Evolutionary conservation across 257 asterid species (phyloP), one percentile per base, ranked within the genome.

Genomic region (Galeopsis tetrahit): DNA sequence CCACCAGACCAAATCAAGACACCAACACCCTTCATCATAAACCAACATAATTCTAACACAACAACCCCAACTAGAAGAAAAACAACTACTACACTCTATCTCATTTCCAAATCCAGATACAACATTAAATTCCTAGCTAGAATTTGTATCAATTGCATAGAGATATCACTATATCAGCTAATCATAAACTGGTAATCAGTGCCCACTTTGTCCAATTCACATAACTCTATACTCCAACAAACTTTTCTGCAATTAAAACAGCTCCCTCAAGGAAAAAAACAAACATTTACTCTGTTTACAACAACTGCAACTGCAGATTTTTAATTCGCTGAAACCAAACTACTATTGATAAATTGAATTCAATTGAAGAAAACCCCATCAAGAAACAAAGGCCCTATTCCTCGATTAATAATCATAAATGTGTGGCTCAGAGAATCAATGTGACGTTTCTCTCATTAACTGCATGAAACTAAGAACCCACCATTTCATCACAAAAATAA

Each of bases 381-480:
- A 55, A 13, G n/a, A 42, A 73, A 52, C 63, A 39, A 64, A 32
- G 63, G 53, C 32, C 40, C 35, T 10, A 46, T n/a, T 35, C 42
- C 52, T 8, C 63, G 53, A 44, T 43, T 14, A 74, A 53, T 68
- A 53, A 65, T 32, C 78, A 74, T 74, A 65, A 65, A 10, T 9
- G 46, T 52, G 71, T 7, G 9, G 14, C 66, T 52, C 32, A 53
- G 0, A 63, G 66, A 15, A 63, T 38, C 14, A 62, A 63, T 9
- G 34, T 71, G 38, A 59, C 7, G 43, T 17, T 6, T 33, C 15
- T 57, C 48, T 33, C 33, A 57, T 57, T 70, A 11, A 66, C 35
- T 32, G 73, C 49, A 10, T 68, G 17, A 56, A 64, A 66, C 51
- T 61, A 43, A 72, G 35, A 72, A 28, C 63, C 46, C 39, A 6